Base-by-base conservation (phyloP, 2,329 filamentous ascomycete species). In the Calonectria multiphialidica region DNA sequence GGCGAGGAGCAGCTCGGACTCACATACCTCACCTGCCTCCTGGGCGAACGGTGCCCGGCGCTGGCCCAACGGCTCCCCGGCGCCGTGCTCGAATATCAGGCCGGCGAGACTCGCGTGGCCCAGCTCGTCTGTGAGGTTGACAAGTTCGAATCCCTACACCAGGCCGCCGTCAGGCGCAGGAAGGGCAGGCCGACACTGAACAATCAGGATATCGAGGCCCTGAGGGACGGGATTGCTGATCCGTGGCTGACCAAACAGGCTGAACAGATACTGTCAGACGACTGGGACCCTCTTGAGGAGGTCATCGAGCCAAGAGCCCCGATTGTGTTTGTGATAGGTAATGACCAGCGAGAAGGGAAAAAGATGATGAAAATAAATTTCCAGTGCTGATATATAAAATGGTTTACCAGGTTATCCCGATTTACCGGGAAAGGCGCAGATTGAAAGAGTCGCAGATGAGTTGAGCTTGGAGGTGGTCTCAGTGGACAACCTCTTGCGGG, bases 241-340 rank as follows among this genome's bases (percentile, higher is more conserved):
- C 21, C 49, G 4, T 73, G 72, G 72, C 44, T 73, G 15, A 53
- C 59, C 1, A 59, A 66, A 21, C 64, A 73, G 45, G 69, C 65
- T n/a, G 68, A 68, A 28, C 49, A 59, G 23, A 68, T 73, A 42
- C 7, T 68, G 15, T 61, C 55, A n/a, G 68, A 71, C 15, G 68
- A 73, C 40, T 73, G 72, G 72, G 61, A 71, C 10, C 37, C 59
- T 21, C 49, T 71, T 28, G 65, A 68, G n/a, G 42, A 71, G 33
- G 42, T 47, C 30, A 40, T 49, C 4, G 30, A 40, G 7, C 44
- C 59, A 3, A 64, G 42, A 49, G 44, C 68, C 21, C 65, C 63
- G 18, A 68, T 71, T 33, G 33, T 73, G 25, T 73, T 73, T 45
- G 64, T 69, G 18, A 73, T 73, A 53, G 72, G 72, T 44, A 55